A percentile compares a stretch with the other conserved stretches of the same genome.
phyloP scores from a whole-genome alignment of 2,329 filamentous ascomycete genomes.

The Pestalotiopsis sp. region DNA sequence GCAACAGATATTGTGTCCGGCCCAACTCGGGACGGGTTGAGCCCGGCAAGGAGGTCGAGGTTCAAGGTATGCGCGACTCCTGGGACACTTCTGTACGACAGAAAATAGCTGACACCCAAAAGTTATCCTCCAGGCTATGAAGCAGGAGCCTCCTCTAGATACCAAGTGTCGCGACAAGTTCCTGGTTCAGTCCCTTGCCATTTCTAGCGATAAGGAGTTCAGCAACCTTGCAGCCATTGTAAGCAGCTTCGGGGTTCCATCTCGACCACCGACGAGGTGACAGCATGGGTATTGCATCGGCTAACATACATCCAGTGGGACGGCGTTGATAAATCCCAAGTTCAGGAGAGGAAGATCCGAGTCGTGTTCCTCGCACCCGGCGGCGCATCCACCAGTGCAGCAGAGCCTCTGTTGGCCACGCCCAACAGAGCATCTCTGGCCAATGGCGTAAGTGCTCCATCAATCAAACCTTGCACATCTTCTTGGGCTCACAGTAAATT shows the following conservation, averaged over 20 bases:
- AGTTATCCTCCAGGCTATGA: slow-evolving; percentile 98
- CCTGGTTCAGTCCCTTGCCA: slow-evolving; percentile 86
- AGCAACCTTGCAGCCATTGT: slow-evolving; percentile 79
- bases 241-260: slow-evolving; percentile 34
- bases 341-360: slow-evolving; percentile 94
- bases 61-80: slow-evolving; percentile 65
- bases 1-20: slow-evolving; percentile 86
- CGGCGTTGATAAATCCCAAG: slow-evolving; percentile 72
- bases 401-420: slow-evolving; percentile 30
- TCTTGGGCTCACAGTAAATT: slow-evolving; percentile 7
- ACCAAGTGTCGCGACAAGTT: slow-evolving; percentile 97
- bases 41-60: slow-evolving; percentile 84
- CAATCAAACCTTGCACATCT: background rate
- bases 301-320: slow-evolving; percentile 62
- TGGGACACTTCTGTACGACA: slow-evolving; percentile 25
- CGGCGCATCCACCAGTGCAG: slow-evolving; percentile 33
- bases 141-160: slow-evolving; percentile 83
- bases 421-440: slow-evolving; percentile 39
- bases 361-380: slow-evolving; percentile 78
- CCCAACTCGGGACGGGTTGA: slow-evolving; percentile 97
- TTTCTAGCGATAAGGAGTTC: slow-evolving; percentile 82
- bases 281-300: slow-evolving; percentile 15
- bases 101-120: slow-evolving; percentile 21
- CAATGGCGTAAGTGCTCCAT: slow-evolving; percentile 40
- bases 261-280: background rate